These are phyloP conservation scores for Tremellales sp. DNA, from an alignment of 1,284 basidiomycete genomes.

Conservation along the genomic window DNA sequence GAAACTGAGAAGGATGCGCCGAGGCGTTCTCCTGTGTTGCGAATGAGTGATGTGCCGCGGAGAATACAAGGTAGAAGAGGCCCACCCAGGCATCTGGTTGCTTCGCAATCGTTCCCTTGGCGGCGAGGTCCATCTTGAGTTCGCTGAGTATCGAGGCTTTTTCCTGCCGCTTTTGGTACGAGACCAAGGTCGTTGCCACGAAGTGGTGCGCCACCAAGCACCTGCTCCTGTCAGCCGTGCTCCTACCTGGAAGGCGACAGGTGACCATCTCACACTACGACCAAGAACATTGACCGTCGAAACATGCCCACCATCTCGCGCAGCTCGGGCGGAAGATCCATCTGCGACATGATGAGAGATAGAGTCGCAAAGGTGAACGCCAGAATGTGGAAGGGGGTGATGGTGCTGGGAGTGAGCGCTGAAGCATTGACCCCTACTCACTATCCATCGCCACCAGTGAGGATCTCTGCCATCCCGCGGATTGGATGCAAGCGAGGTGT, in stretches of 20 bases:
- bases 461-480: too few species aligned
- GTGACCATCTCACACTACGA: slow-evolving; percentile 19
- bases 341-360: slow-evolving; percentile 19
- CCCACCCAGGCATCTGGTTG: slow-evolving; percentile 29
- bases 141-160: slow-evolving; percentile 6
- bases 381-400: slow-evolving; percentile 35
- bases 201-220: slow-evolving; percentile 20
- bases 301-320: slow-evolving; percentile 16
- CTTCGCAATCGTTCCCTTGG: slow-evolving; percentile 14
- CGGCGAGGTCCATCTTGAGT: slow-evolving; percentile 13
- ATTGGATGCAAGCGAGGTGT: too few species aligned
- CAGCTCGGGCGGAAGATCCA: slow-evolving; percentile 20
- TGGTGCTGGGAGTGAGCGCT: too few species aligned
- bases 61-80: background rate
- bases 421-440: too few species aligned
- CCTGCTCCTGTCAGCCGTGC: slow-evolving; percentile 6
- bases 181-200: slow-evolving; percentile 8
- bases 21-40: slow-evolving; percentile 16
- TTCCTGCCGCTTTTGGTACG: slow-evolving; percentile 3
- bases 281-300: slow-evolving; percentile 22
- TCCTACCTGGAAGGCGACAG: background rate
- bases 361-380: slow-evolving; percentile 21
- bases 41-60: background rate
- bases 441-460: too few species aligned
- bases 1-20: slow-evolving; percentile 32